Evolutionary conservation across 2,329 filamentous ascomycete genomes (phyloP).

Genomic region (Zymoseptoria ardabiliae): DNA sequence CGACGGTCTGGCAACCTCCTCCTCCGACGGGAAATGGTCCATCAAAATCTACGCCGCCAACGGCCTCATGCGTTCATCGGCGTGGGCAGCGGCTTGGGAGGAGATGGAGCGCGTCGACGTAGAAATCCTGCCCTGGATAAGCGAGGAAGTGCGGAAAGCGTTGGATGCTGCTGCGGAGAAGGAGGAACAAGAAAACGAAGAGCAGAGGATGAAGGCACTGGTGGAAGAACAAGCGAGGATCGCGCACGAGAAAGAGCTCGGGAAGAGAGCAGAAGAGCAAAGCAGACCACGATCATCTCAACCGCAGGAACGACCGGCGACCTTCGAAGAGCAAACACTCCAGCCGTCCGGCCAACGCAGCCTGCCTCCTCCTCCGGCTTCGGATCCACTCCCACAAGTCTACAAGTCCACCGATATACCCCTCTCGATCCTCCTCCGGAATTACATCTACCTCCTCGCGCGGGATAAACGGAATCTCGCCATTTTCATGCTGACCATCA

Average conservation of each 20-base stretch:
- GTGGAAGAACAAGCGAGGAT: constrained; percentile 19
- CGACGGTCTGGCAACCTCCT: constrained; percentile 30
- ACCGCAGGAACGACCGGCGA: not conserved
- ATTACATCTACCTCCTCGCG: constrained; percentile 47
- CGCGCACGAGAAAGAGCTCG: constrained; percentile 3
- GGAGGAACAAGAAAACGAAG: constrained; percentile 34
- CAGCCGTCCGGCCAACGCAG: not conserved
- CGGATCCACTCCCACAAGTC: constrained; percentile 23
- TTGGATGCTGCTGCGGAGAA: constrained; percentile 46
- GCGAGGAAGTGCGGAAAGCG: constrained; percentile 50
- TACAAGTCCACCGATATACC: constrained; percentile 40
- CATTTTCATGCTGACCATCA: constrained; percentile 37
- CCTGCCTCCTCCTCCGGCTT: not conserved
- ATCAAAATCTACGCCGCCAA: constrained; percentile 93
- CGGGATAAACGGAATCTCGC: constrained; percentile 48
- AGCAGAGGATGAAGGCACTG: constrained; percentile 12
- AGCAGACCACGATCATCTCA: not conserved
- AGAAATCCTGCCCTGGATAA: constrained; percentile 72
- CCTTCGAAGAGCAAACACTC: not conserved
- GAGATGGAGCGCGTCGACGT: constrained; percentile 99
- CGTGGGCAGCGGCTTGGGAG: constrained; percentile 89
- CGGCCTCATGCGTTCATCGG: constrained; percentile 82
- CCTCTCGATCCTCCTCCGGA: constrained; percentile 44
- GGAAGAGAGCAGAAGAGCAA: not conserved
- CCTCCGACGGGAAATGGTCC: constrained; percentile 54